Conservation (phyloP, 1,284 basidiomycete genomes). For the Trichosporon coremiiforme region DNA sequence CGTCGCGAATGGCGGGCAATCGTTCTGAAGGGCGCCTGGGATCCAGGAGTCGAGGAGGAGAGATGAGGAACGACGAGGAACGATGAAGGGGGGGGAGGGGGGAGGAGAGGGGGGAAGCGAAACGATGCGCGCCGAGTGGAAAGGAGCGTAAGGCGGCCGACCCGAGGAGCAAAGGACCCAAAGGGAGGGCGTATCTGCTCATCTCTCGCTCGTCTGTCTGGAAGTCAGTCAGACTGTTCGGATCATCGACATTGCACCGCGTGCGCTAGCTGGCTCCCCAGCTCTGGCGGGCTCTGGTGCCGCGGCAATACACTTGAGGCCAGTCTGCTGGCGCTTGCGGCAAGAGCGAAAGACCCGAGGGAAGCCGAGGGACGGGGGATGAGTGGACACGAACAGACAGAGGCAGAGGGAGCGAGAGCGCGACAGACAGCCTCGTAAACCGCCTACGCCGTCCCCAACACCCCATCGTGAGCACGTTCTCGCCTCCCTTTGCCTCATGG, state of each 20-base stretch:
- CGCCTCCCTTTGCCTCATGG: neutral
- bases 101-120: neutral
- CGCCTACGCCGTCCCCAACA: too few relatives aligned
- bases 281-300: too few relatives aligned
- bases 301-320: too few relatives aligned
- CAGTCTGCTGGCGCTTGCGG: too few relatives aligned
- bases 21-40: neutral
- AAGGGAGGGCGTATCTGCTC: conserved; percentile 12
- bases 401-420: neutral
- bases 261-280: too few relatives aligned
- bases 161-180: neutral
- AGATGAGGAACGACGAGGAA: neutral
- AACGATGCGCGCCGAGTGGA: conserved; percentile 16
- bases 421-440: neutral
- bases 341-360: too few relatives aligned
- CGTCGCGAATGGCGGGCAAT: neutral
- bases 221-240: neutral
- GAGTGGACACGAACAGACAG: too few relatives aligned
- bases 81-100: neutral
- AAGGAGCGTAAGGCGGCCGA: neutral
- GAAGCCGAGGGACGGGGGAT: too few relatives aligned
- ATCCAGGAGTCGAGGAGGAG: neutral
- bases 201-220: neutral
- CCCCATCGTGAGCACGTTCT: neutral
- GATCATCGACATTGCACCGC: too few relatives aligned